Evolutionary conservation across 2,329 filamentous ascomycete species (phyloP).

Genomic region (Apiospora marii): DNA sequence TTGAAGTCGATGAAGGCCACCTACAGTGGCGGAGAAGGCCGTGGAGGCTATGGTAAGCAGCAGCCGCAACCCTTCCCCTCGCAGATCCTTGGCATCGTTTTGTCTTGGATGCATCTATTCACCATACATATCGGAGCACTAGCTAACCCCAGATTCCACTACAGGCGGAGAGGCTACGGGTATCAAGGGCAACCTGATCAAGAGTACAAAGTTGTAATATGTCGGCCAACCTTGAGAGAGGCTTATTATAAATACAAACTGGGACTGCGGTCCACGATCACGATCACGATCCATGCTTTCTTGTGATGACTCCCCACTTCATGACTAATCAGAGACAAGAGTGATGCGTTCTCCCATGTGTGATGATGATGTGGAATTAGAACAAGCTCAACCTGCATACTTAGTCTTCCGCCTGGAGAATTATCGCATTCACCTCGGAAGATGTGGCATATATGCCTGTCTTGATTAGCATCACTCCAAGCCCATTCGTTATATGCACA

Average conservation of each 20-base stretch:
- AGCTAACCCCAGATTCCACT: background rate
- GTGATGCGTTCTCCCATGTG: background rate
- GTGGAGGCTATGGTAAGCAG: slow-evolving; percentile 74
- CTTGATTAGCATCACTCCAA: background rate
- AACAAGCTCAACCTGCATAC: background rate
- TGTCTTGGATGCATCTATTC: background rate
- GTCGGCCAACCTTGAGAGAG: background rate
- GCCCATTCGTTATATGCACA: background rate
- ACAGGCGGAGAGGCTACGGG: slow-evolving; percentile 83
- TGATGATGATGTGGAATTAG: background rate
- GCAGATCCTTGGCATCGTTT: background rate
- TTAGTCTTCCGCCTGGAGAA: background rate
- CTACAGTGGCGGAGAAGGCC: slow-evolving; percentile 85
- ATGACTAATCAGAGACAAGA: background rate
- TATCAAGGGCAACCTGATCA: slow-evolving; percentile 93
- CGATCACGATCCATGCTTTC: background rate
- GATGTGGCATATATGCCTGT: background rate
- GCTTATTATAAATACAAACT: background rate
- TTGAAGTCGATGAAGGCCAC: slow-evolving; percentile 83
- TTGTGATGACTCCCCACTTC: background rate
- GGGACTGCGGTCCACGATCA: background rate
- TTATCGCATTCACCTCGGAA: background rate
- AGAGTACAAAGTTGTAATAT: slow-evolving; percentile 85
- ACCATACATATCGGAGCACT: background rate
- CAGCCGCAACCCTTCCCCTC: background rate